These are phyloP conservation scores for Alternaria novae-zelandiae DNA, from an alignment of 2,329 filamentous ascomycete genomes.

Conservation along the genomic window DNA sequence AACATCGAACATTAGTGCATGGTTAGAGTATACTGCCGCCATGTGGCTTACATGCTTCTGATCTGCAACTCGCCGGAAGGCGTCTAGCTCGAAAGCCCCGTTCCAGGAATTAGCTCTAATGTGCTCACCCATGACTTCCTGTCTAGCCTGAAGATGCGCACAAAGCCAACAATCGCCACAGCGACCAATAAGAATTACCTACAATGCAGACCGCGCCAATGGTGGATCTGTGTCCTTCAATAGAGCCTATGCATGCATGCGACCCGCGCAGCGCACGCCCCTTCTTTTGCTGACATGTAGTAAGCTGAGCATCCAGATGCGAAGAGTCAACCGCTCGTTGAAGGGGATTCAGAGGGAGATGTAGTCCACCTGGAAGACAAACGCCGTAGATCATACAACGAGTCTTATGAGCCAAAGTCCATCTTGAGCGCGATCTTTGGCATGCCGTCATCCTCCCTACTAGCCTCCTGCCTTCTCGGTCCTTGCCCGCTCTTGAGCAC, in stretches of 20 bases:
- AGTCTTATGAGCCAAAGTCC: constrained; percentile 67
- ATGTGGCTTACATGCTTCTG: not conserved
- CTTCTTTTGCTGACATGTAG: not conserved
- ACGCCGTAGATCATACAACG: not conserved
- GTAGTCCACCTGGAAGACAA: not conserved
- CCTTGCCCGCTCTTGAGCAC: constrained; percentile 69
- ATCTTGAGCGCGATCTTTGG: constrained; percentile 95
- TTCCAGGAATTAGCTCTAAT: not conserved
- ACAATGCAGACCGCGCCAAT: not conserved
- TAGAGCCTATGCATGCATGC: not conserved
- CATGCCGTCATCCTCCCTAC: constrained; percentile 60
- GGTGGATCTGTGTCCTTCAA: not conserved
- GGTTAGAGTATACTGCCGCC: not conserved
- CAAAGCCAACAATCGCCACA: not conserved
- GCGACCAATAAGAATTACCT: not conserved
- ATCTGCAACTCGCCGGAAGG: not conserved
- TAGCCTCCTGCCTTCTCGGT: constrained; percentile 55
- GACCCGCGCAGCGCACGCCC: not conserved
- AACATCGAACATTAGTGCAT: not conserved
- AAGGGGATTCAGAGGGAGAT: not conserved
- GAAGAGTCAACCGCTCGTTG: not conserved
- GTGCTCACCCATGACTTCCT: not conserved
- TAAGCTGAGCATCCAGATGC: not conserved
- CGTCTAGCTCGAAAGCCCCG: not conserved
- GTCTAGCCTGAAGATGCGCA: not conserved